Conservation (phyloP, 352 stramenopile species). For the Globisporangium spiculum region DNA sequence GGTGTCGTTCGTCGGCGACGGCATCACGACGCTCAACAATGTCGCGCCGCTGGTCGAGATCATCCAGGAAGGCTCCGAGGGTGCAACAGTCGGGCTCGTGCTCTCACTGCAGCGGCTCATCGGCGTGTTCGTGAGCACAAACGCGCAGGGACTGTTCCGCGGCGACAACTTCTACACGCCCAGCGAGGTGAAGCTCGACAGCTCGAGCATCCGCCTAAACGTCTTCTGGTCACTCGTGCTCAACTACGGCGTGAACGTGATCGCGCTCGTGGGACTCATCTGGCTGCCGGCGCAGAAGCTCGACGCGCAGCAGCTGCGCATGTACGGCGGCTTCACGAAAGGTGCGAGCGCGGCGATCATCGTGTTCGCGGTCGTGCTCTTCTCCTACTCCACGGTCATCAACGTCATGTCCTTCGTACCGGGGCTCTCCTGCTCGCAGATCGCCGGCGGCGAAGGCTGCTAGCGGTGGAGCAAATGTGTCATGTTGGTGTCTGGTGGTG, state of each 20-base stretch:
- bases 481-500: not conserved
- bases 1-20: constrained; percentile 13
- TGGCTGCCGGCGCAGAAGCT: constrained; percentile 63
- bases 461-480: not conserved
- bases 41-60: constrained; percentile 17
- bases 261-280: constrained; percentile 14
- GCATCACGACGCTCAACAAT: constrained; percentile 16
- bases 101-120: constrained; percentile 18
- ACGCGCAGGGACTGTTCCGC: constrained; percentile 13
- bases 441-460: constrained; percentile 39
- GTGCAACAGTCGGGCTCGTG: constrained; percentile 25
- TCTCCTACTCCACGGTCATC: constrained; percentile 43
- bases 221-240: constrained; percentile 19
- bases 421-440: constrained; percentile 24
- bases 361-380: constrained; percentile 31
- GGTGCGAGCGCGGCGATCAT: constrained; percentile 39
- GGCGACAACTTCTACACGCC: constrained; percentile 15
- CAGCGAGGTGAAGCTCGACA: constrained; percentile 11
- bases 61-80: constrained; percentile 26
- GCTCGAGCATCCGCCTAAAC: constrained; percentile 2
- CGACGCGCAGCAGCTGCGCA: constrained; percentile 59
- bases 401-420: constrained; percentile 45
- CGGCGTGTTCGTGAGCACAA: constrained; percentile 18
- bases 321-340: constrained; percentile 65
- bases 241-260: constrained; percentile 17